Base-by-base conservation (phyloP, 805 yeast genomes). In the Jamesozyma rosinii region DNA sequence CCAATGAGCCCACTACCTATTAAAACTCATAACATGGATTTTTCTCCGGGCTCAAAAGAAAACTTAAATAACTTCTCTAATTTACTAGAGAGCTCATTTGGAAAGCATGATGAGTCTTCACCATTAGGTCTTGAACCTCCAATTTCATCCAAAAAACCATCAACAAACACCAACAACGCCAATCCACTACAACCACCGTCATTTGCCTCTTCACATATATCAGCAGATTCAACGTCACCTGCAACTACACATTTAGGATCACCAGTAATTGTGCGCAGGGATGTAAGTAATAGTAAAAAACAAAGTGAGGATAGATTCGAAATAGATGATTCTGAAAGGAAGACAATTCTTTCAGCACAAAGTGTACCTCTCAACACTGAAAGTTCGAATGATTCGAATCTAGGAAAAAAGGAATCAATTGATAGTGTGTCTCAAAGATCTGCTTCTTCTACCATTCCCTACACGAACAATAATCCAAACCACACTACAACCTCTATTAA, bases 31-130 rank as follows among this genome's bases (percentile, higher is more conserved):
- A n/a, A 41, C n/a, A n/a, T 45, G 11, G 57, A 54, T 14, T 56
- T 57, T 44, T 61, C 65, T 5, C 63, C 64, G 8, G 48, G 54
- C 8, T 55, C 61, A 1, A 57, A 53, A 32, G 59, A 49, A 13
- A 59, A 55, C 21, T 34, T 59, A 24, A 49, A 47, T 38, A 56
- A 48, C 32, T 58, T 58, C 39, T 50, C 61, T 2, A 55, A 59
- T 24, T 46, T 57, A 40, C 33, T 61, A 19, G 57, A 58, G 21
- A 42, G 49, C 26, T 49, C 60, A 2, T 61, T 59, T 39, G 49
- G 44, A 11, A 48, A 49, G 15, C 32, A 20, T 10, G 30, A 26
- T n/a, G 18, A 27, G 3, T n/a, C 3, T 15, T 15, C 34, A 37
- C 29, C 11, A 10, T 15, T 32, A 26, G 19, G 3, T 35, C 43